Evolutionary conservation across 1,284 basidiomycete species (phyloP), one percentile per base, ranked within the genome.

Genomic region (Pseudozyma pruni): DNA sequence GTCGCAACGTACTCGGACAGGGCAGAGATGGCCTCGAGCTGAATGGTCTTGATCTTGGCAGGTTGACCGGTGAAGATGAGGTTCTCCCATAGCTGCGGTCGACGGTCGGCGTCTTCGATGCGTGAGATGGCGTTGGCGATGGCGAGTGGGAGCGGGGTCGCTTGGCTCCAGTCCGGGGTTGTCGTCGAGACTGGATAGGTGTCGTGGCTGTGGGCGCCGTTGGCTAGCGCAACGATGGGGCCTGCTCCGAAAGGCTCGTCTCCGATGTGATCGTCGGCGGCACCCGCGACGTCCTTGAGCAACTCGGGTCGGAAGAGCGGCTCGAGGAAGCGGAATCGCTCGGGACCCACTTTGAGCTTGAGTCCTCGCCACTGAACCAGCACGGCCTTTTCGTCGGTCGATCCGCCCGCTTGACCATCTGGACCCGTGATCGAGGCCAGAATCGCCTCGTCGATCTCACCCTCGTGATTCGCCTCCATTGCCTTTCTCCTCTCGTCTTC

Each of bases 401-500:
- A 58, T 44, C 63, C 66, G 38, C 67, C 64, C 8, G 63, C 52
- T 27, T 70, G 57, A n/a, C 70, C 70, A 25, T 75, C 61, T 25
- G 61, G 56, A 34, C 62, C 52, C 17, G 59, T 59, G 55, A 72
- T 71, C 44, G 70, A 58, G 40, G 73, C 60, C 32, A 70, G 50
- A 33, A 72, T 52, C 27, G 50, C 49, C 20, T 68, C 63, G 40
- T 72, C 70, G 29, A 61, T 49, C 45, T 62, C 69, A 14, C 62
- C 58, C 13, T 48, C 59, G 20, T 55, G 50, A 13, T 54, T 57
- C 17, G 88, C 88, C 80, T 92, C 91, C 62, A 93, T 90, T 1
- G 90, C 90, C 73, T 90, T 89, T 82, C 92, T 90, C 74, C 90
- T 16, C 53, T 81, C 75, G 42, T 79, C 70, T 4, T 75, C 49